Evolutionary conservation across 352 stramenopile genomes (phyloP), one percentile per base, ranked within the genome.

Genomic region (Pythium folliculosum): DNA sequence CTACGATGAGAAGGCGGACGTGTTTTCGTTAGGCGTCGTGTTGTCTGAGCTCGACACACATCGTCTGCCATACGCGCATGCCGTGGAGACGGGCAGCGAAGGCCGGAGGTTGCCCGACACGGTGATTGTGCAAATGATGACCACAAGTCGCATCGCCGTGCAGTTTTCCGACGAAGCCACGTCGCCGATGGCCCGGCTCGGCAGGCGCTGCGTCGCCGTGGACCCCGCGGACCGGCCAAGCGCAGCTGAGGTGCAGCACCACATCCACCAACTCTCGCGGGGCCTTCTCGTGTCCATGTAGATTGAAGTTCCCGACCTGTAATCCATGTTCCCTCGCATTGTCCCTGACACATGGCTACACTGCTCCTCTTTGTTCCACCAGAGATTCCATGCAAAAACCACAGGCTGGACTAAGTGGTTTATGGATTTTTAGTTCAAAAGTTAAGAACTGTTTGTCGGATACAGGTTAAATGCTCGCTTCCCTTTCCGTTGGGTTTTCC

Each of bases 1-100:
- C 3, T 71, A 69, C 56, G 49, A 73, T 16, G 60, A 68, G 12
- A 69, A 52, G 12, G 67, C 70, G n/a, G 59, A 65, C 22, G 48
- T 65, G 19, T 65, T 65, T 30, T 63, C 56, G 23, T 54, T 63
- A 23, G 56, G 56, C 19, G 43, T 63, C 43, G 56, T 63, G 23
- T 23, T 63, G 6, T 63, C 56, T 2, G 56, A 63, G 43, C 44
- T 63, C 16, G 56, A 54, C 17, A 63, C 56, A 8, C 56, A 63
- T 30, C 17, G 9, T 2, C 30, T 63, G 44, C 56, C 56, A 25
- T 63, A 63, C 21, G 22, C 59, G 2, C n/a, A 58, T 17, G 55
- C 48, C 6, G 48, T 67, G 2, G 60, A 67, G 49, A 44, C 49
- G 0, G 49, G 60, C 17, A 60, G 35, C 8, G 56, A 44, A 13